Evolutionary conservation across 208 protist genomes (phyloP).

Genomic region (Crithidia brevicula): DNA sequence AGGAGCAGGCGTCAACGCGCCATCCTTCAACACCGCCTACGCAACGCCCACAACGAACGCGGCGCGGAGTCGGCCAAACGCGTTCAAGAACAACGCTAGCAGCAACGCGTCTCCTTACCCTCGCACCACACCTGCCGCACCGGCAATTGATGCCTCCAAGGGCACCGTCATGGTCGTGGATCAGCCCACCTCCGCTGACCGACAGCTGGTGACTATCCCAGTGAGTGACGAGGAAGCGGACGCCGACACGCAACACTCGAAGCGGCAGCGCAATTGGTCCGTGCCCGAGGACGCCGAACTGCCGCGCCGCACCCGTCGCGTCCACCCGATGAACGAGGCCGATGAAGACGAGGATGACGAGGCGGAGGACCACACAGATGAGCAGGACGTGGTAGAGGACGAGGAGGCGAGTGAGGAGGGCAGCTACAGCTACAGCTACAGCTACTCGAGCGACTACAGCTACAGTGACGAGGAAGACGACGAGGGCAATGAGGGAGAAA

Average conservation of each 20-base stretch:
- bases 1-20: constrained; percentile 20
- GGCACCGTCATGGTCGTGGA: constrained; percentile 8
- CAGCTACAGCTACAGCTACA: constrained; percentile 32
- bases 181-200: neutral
- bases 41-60: neutral
- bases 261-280: constrained; percentile 17
- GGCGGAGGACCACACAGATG: neutral
- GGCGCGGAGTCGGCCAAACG: neutral
- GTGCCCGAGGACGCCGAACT: neutral
- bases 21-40: constrained; percentile 25
- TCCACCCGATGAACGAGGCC: constrained; percentile 4
- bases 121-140: too few relatives aligned
- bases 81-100: neutral
- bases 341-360: constrained; percentile 10
- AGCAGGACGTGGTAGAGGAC: constrained; percentile 4
- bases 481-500: constrained; percentile 13
- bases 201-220: constrained; percentile 13
- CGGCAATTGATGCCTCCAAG: neutral
- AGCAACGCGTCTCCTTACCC: too few relatives aligned
- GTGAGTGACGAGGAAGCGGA: constrained; percentile 11
- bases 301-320: constrained; percentile 17
- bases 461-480: constrained; percentile 27
- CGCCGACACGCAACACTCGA: neutral
- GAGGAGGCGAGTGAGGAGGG: constrained; percentile 12
- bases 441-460: constrained; percentile 27